Base-by-base conservation (phyloP, 1,284 basidiomycete species). In the Ustilago nuda region DNA sequence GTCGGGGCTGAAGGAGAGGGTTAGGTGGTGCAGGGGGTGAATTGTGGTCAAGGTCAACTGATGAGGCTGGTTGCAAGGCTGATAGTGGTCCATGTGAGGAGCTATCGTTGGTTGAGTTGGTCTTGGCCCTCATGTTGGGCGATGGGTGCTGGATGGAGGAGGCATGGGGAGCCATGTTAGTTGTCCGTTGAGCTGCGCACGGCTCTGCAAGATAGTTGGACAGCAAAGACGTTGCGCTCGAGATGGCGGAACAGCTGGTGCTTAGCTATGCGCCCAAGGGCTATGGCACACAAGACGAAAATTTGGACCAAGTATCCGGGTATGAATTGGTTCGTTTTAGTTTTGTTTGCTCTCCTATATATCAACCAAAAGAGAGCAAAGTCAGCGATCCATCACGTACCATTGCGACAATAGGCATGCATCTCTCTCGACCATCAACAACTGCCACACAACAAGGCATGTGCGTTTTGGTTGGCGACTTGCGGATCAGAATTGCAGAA, bases 401-500 rank as follows among this genome's bases (percentile, higher is more conserved):
- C 23, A 27, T 27, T 27, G 3, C 23, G 3, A 27, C 23, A 27
- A 27, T 27, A 27, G 23, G 23, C 43, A 45, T 45, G 43, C 43
- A 45, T 19, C 43, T 45, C 43, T 45, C 11, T 19, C n/a, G 7
- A n/a, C 43, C 43, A 41, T 27, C 15, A 17, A 41, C 8, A 15
- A 15, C 39, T 4, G 3, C 39, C 8, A 41, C 12, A 5, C 36
- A 3, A 57, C 17, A 46, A 8, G 33, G 23, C 17, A 30, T 17
- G 32, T 32, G 39, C 39, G 15, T 12, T 15, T 11, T 13, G n/a
- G 23, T 41, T 19, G 13, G n/a, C 5, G 32, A 30, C 2, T 17
- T 8, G 17, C 2, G 41, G 30, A 68, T 77, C 74, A 77, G 74
- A 72, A 77, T 77, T 77, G 74, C 74, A 77, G 74, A 77, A 77